Conservation (phyloP, 306 rosid genomes). For the Arachis stenosperma region DNA sequence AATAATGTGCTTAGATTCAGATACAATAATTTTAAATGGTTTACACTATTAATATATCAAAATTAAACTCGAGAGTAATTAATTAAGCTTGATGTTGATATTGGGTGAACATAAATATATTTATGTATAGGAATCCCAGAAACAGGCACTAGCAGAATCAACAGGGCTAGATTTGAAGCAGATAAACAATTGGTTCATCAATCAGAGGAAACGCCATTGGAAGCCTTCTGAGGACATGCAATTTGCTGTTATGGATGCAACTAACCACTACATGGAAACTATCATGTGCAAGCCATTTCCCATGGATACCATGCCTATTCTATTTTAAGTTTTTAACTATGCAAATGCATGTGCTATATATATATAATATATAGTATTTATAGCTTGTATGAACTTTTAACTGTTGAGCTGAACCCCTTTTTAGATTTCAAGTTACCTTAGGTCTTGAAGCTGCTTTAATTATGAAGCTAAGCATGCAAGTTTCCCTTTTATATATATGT, state of each 20-base stretch:
- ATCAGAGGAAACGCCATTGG: conserved; percentile 96
- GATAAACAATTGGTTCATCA: conserved; percentile 96
- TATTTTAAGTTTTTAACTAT: conserved; percentile 30
- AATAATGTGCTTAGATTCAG: too few species aligned
- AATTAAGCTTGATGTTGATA: too few species aligned
- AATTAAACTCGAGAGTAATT: too few species aligned
- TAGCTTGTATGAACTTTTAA: not conserved
- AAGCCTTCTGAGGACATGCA: conserved; percentile 98
- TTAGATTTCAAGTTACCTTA: conserved; percentile 8
- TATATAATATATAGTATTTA: not conserved
- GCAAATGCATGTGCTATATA: not conserved
- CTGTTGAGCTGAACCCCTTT: conserved; percentile 29
- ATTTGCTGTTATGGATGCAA: conserved; percentile 91
- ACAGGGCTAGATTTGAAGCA: conserved; percentile 96
- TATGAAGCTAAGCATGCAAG: conserved; percentile 21
- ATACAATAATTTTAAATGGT: too few species aligned
- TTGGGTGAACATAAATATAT: too few species aligned
- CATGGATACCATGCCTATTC: conserved; percentile 61
- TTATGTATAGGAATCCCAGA: conserved; percentile 71
- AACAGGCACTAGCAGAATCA: conserved; percentile 84
- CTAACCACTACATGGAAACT: conserved; percentile 79
- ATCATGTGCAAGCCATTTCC: conserved; percentile 82
- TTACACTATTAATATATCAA: too few species aligned
- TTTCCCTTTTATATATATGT: conserved; percentile 5
- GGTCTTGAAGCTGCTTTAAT: conserved; percentile 7